Percentiles rank a stretch among this genome's conserved stretches.
phyloP scores from a whole-genome alignment of 2,329 filamentous ascomycete species.

The Falciphora oryzae region DNA sequence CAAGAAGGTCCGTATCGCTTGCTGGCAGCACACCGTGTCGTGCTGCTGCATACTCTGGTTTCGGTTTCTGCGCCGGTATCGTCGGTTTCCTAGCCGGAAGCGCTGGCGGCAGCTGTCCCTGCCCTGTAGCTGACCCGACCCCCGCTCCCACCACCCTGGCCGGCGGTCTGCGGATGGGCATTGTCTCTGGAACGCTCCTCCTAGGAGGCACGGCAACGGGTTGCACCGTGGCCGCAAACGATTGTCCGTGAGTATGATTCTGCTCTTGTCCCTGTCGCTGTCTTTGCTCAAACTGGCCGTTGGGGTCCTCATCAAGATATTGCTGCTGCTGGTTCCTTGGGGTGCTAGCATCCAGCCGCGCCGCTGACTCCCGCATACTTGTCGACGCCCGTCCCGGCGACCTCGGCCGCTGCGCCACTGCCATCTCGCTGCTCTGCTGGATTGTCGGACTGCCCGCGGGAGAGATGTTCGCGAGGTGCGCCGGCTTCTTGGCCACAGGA shows the following conservation, averaged over 20 bases:
- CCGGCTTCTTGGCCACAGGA: slow-evolving; percentile 58
- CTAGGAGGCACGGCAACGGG: slow-evolving; percentile 14
- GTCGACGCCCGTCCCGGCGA: slow-evolving; percentile 5
- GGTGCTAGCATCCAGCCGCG: not conserved
- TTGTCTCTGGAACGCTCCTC: not conserved
- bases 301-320: too few species aligned
- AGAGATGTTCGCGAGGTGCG: slow-evolving; percentile 38
- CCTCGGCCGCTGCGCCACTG: slow-evolving; percentile 12
- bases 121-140: not conserved
- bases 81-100: slow-evolving; percentile 13
- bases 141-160: slow-evolving; percentile 16
- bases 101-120: slow-evolving; percentile 17
- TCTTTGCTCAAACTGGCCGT: slow-evolving; percentile 11
- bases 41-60: not conserved
- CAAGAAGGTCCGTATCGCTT: slow-evolving; percentile 37
- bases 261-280: slow-evolving; percentile 17
- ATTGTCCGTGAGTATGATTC: slow-evolving; percentile 14
- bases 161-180: slow-evolving; percentile 9
- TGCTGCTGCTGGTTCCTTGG: too few species aligned
- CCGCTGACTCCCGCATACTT: not conserved
- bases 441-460: slow-evolving; percentile 22
- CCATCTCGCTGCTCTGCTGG: slow-evolving; percentile 14
- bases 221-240: not conserved
- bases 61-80: slow-evolving; percentile 4
- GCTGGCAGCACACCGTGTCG: not conserved